Conservation (phyloP, 768 basidiomycete genomes). For the Collybia mongolica region DNA sequence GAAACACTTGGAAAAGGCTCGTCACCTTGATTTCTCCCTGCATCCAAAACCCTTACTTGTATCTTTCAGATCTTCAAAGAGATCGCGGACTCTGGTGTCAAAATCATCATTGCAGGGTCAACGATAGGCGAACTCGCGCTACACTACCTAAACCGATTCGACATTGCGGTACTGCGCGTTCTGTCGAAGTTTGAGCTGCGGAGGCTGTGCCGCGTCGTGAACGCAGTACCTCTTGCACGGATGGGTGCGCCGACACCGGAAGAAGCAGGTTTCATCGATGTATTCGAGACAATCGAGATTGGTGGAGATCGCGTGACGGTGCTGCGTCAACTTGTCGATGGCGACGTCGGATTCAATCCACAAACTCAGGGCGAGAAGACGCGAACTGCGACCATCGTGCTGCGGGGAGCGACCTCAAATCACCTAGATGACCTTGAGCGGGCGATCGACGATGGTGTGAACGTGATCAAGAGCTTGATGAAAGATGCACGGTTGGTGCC, state of each 20-base stretch:
- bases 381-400: slow-evolving; percentile 89
- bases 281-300: slow-evolving; percentile 94
- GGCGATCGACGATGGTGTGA: slow-evolving; percentile 95
- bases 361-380: slow-evolving; percentile 63
- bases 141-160: slow-evolving; percentile 93
- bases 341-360: slow-evolving; percentile 64
- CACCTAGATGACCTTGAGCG: slow-evolving; percentile 94
- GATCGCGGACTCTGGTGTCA: slow-evolving; percentile 93
- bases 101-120: slow-evolving; percentile 91
- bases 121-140: slow-evolving; percentile 93
- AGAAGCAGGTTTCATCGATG: slow-evolving; percentile 91
- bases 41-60: not conserved
- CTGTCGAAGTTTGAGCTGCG: slow-evolving; percentile 98
- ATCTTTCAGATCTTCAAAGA: slow-evolving; percentile 89
- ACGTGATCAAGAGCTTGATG: slow-evolving; percentile 89
- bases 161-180: slow-evolving; percentile 95
- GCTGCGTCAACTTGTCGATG: slow-evolving; percentile 74
- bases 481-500: slow-evolving; percentile 90
- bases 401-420: slow-evolving; percentile 94
- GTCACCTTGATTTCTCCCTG: slow-evolving; percentile 1
- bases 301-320: slow-evolving; percentile 99
- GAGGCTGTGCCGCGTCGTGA: slow-evolving; percentile 90
- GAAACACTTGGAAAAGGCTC: slow-evolving; percentile 89
- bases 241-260: slow-evolving; percentile 95
- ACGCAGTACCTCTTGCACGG: slow-evolving; percentile 93